Conservation (phyloP, 176 grass and related monocot species). For the Aechmea fasciata region DNA sequence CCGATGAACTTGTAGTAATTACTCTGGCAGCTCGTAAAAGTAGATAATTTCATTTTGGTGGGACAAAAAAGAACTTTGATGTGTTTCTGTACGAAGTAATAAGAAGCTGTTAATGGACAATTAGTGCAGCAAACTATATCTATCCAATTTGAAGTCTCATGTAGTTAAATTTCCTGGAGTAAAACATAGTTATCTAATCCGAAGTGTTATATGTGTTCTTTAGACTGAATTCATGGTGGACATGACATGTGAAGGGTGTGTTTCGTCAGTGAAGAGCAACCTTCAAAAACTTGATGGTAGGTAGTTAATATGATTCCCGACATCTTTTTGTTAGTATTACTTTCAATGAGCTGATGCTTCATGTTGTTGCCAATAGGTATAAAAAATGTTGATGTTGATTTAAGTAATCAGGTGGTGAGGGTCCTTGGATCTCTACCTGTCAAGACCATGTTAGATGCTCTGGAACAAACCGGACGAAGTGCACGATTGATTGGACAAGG, state of each 20-base stretch:
- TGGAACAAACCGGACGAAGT: constrained; percentile 57
- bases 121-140: constrained; percentile 2
- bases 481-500: constrained; percentile 87
- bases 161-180: constrained; percentile 6
- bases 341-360: constrained; percentile 6
- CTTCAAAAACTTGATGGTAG: constrained; percentile 73
- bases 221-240: constrained; percentile 99
- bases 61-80: too few species aligned
- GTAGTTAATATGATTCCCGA: not conserved
- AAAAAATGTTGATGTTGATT: constrained; percentile 75
- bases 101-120: not conserved
- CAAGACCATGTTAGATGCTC: constrained; percentile 69
- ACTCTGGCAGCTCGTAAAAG: too few species aligned
- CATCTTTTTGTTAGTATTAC: not conserved
- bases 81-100: not conserved
- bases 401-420: constrained; percentile 80
- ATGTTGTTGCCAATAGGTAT: constrained; percentile 42
- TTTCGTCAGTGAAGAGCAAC: constrained; percentile 55
- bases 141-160: not conserved
- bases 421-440: constrained; percentile 70
- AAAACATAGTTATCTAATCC: constrained; percentile 8
- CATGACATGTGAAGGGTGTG: constrained; percentile 93
- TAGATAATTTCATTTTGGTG: too few species aligned
- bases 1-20: too few species aligned
- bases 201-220: constrained; percentile 22